Evolutionary conservation across 257 asterid species (phyloP), one percentile per base, ranked within the genome.

Genomic region (Perilla frutescens): DNA sequence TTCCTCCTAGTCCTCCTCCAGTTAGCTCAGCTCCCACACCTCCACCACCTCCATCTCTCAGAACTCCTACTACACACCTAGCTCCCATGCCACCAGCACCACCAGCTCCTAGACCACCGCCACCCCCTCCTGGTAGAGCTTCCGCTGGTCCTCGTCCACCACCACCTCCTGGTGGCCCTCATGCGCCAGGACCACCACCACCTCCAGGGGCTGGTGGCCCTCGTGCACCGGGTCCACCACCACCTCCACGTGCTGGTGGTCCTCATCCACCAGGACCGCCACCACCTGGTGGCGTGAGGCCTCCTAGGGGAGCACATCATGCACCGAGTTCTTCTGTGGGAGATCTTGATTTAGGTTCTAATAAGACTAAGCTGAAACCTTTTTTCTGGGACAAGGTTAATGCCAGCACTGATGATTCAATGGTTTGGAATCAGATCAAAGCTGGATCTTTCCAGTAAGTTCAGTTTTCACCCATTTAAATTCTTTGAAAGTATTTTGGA

Each of bases 311-410:
- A 7, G 79, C 80, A 26, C 81, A 78, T 40, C 84, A 49, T 65
- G 75, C 82, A 32, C 78, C 87, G 7, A 20, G 78, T 64, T 55
- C 66, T 26, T 55, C 76, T 7, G 47, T 54, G 12, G 95, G 73
- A 51, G 85, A 44, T 11, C 80, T 60, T 12, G 90, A 81, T 8
- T 70, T 72, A 6, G 84, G 76, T 78, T 79, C 76, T 77, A 49
- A 83, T 71, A 95, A 88, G 83, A 57, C 96, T 68, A 95, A 95
- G 89, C 87, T 95, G 80, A 95, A 90, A 84, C 99, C 99, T 51
- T 90, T 95, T 87, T 95, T 95, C 76, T 95, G 99, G 99, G 99
- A 95, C 81, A 95, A 95, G 82, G 98, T 95, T 43, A 72, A 81
- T 57, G 97, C 97, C 14, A 85, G 89, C 71, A 84, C 97, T n/a